Base-by-base conservation (phyloP, 2,329 filamentous ascomycete genomes). In the Apiospora saccharicola region DNA sequence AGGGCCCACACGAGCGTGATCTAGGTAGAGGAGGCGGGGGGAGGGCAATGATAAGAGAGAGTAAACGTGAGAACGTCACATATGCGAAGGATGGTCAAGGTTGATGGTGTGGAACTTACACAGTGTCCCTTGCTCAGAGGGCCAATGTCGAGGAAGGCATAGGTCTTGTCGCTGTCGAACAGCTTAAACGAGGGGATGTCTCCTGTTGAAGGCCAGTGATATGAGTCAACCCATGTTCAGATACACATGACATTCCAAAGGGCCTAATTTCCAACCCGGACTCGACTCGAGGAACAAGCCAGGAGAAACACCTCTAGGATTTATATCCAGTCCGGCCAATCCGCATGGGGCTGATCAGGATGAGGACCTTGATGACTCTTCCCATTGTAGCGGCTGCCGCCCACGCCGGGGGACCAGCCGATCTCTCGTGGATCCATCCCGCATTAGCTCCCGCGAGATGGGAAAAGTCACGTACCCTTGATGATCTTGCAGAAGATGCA, bases 401-500 rank as follows among this genome's bases (percentile, higher is more conserved):
- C 68, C 64, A 6, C 24, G 26, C 22, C 30, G 24, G 57, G 57
- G 16, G 34, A 24, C 19, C 19, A 64, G 34, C 57, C 34, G 53
- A 61, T 37, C 53, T 2, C 57, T 64, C 57, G n/a, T n/a, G 57
- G 8, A 64, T 41, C 57, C 57, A 19, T 64, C 57, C 57, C 19
- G 57, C 34, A 41, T 41, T 41, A 64, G 57, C 30, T 64, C 57
- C 57, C 34, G 57, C 0, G 10, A 6, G 10, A 14, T 41, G 10
- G 12, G 13, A 68, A 67, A 47, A 68, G 67, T 6, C n/a, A 76
- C 79, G 73, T 80, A 87, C 96, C 96, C 89, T 97, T 97, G 86
- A 99, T 93, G 82, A 99, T 98, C 84, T 94, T 97, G 89, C 96
- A 99, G 87, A 99, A 99, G 81, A 98, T 94, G 82, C 96, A 99